phyloP scores from a whole-genome alignment of 805 yeast genomes.

The Starmerella apis region DNA sequence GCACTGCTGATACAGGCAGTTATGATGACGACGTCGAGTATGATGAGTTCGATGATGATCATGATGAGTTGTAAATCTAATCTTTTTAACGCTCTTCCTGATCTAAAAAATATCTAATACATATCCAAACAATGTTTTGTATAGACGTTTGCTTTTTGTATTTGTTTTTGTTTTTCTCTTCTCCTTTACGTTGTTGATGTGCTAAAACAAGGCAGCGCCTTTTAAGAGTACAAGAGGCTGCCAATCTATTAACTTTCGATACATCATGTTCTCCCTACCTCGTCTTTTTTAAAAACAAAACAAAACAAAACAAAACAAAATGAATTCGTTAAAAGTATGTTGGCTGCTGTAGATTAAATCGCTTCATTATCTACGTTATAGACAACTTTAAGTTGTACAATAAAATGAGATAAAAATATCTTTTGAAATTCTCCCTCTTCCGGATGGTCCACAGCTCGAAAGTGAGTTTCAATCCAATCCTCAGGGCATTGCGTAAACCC shows the following conservation, averaged over 20 bases:
- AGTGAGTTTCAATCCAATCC: constrained; percentile 78
- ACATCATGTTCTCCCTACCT: too few relatives aligned
- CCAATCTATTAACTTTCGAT: too few relatives aligned
- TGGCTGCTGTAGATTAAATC: too few relatives aligned
- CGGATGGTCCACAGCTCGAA: constrained; percentile 44
- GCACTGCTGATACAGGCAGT: constrained; percentile 43
- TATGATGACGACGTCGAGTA: constrained; percentile 47
- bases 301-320: too few relatives aligned
- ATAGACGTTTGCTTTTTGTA: too few relatives aligned
- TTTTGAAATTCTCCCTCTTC: constrained; percentile 53
- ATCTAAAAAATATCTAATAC: not conserved
- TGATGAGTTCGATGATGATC: constrained; percentile 27
- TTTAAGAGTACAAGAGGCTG: too few relatives aligned
- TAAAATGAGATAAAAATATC: not conserved
- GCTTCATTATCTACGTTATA: too few relatives aligned
- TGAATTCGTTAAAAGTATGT: too few relatives aligned
- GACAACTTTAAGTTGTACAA: not conserved
- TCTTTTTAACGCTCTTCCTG: not conserved
- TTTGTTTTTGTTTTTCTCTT: too few relatives aligned
- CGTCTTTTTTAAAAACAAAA: too few relatives aligned
- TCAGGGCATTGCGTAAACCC: constrained; percentile 50
- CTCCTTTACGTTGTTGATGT: too few relatives aligned
- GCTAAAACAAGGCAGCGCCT: too few relatives aligned
- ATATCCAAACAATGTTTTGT: not conserved
- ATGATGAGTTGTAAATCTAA: constrained; percentile 21